Evolutionary conservation across 2,329 filamentous ascomycete species (phyloP), one percentile per base, ranked within the genome.

Genomic region (Trichophyton verrucosum): DNA sequence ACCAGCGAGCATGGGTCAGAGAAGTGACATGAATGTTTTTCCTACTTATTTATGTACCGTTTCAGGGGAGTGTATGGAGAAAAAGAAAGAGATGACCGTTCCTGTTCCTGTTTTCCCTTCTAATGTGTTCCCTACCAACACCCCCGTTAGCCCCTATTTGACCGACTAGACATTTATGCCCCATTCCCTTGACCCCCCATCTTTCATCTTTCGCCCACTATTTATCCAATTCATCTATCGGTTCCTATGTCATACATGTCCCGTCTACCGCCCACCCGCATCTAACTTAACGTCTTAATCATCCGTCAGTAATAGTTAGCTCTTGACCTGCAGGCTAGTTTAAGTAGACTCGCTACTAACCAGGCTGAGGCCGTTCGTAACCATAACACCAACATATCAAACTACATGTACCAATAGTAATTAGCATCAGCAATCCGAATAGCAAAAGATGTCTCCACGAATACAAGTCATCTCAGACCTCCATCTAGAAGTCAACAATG

Each of bases 401-500:
- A 47, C 20, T 22, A 2, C n/a, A 47, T 47, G 17, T 46, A n/a
- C 20, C 44, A 20, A 47, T 22, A 47, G 3, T n/a, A 17, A 46
- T 20, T 17, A 47, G n/a, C 20, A 47, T 22, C 17, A 22, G 13
- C 46, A 24, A 55, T n/a, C 6, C 5, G 15, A 44, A 17, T 7
- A 44, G 17, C 40, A 44, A n/a, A 38, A 30, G 33, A 38, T 53
- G 49, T 17, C 27, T 36, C 49, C 49, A 36, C 49, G 49, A 17
- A 55, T 55, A 20, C 68, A 69, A 60, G 55, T 68, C 24, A 33
- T 70, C 53, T 70, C 68, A 8, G 67, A 70, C 62, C 65, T 70
- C 24, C 67, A 69, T 55, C 66, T 69, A 22, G 67, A 70, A 62
- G 62, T 69, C 30, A 61, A 65, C 11, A 57, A 61, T 22, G 64